Evolutionary conservation across 2,329 filamentous ascomycete species (phyloP), one percentile per base, ranked within the genome.

Genomic region (Fusarium tupiense): DNA sequence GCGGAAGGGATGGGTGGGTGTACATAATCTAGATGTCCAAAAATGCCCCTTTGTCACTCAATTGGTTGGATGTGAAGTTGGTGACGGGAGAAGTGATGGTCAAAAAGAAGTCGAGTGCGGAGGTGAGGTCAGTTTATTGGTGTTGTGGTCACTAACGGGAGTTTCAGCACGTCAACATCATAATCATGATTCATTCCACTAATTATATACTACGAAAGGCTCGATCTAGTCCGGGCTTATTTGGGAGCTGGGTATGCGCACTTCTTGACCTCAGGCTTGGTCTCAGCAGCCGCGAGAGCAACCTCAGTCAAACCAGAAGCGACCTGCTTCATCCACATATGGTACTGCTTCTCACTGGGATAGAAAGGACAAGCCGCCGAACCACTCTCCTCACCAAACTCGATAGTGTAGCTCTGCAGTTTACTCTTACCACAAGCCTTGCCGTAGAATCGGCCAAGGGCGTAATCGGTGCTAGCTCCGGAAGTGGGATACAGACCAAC

Each of bases 221-320:
- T 26, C 22, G 33, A 35, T 35, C 14, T 35, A 24, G n/a, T 31
- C 35, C 26, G 19, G 52, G 60, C 67, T 58, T 61, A 69, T 41
- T 68, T 53, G 22, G 53, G 38, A 29, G 37, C 41, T n/a, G 41
- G 41, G 17, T 68, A 68, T 20, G 63, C 35, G 43, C 77, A 79
- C 60, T 75, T 66, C 58, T 69, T 71, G 2, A 38, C 61, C 68
- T 71, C 67, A 5, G 65, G 47, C 41, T 72, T 66, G 3, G 67
- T 69, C 40, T 65, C 77, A 13, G 80, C 80, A 20, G 78, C 81
- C 29, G 69, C 69, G 38, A 84, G 64, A 35, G 84, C 73, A 57
- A 87, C 78, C 77, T 89, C 86, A 81, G 88, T 88, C 75, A 88
- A 83, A 0, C 83, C 86, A 9, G 84, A 82, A 6, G 80, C 82